Evolutionary conservation across 108 stramenopile genomes (phyloP), one percentile per base, ranked within the genome.

Genomic region (Fistulifera solaris): DNA sequence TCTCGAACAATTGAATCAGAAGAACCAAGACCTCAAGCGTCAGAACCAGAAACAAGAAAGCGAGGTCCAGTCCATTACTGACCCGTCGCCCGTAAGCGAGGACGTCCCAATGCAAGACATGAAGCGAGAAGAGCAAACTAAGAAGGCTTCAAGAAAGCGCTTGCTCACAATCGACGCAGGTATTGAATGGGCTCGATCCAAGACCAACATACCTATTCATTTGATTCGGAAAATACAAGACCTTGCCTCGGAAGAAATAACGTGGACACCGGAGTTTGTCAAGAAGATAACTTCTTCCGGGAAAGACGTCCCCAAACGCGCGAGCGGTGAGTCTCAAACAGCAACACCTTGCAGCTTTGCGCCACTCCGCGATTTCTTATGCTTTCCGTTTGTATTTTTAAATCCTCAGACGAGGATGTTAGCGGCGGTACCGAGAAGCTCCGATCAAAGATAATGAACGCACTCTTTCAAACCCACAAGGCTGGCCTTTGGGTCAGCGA

Each of bases 171-270:
- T 54, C 18, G 23, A 23, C 21, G 24, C 40, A 4, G 81, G 77
- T 16, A 61, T 63, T 22, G 74, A 73, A 45, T 83, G 81, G 81
- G 75, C 72, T 40, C 59, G 64, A 11, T 31, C 45, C 49, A 63
- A 58, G 21, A 83, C 75, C 38, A 61, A 51, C 23, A 63, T 78
- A 15, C 72, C 81, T 62, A 18, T 54, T 6, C 38, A 38, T 27
- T 8, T 66, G 2, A 27, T 66, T 19, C 57, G 43, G 18, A 35
- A 61, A 42, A 70, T 72, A 52, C 61, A 79, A 56, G 81, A 78
- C 27, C 65, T 56, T 27, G 61, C 78, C 15, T 40, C 62, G 11
- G 75, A 76, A 24, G 70, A 73, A 27, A 59, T 83, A 11, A 62
- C 65, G 0, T 70, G 76, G 53, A 55, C 56, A 14, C 72, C 75